Percentiles rank a stretch among this genome's conserved stretches.
These are phyloP conservation scores for Saturnispora zaruensis DNA, from an alignment of 805 yeast genomes.

Conservation along the genomic window DNA sequence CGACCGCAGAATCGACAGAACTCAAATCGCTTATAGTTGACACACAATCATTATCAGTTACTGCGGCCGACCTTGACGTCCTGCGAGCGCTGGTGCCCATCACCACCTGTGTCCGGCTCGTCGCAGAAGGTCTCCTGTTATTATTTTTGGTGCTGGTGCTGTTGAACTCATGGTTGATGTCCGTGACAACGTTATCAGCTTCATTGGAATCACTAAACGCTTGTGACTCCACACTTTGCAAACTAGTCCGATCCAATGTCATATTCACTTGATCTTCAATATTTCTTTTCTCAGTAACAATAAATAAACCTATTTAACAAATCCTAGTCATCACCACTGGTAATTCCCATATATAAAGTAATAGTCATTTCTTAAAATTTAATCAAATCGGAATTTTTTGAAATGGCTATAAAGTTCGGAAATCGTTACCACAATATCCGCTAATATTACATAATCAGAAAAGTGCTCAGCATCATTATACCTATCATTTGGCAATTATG, in stretches of 20 bases:
- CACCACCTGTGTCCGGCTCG: slow-evolving; percentile 3
- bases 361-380: background rate
- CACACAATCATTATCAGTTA: background rate
- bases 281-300: background rate
- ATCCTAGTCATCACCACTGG: background rate
- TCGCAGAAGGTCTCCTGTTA: slow-evolving; percentile 8
- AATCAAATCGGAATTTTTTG: background rate
- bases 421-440: slow-evolving; percentile 1
- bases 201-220: background rate
- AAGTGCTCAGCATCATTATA: slow-evolving; percentile 1
- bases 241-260: background rate
- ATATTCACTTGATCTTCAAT: background rate
- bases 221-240: background rate
- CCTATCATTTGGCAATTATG: background rate
- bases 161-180: background rate
- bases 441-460: background rate
- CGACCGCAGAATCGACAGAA: background rate
- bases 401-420: slow-evolving; percentile 2
- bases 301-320: background rate
- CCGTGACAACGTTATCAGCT: background rate
- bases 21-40: background rate
- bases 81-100: slow-evolving; percentile 1
- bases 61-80: background rate
- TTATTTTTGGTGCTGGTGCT: background rate
- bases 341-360: background rate